Evolutionary conservation across 441 rosid genomes (phyloP), one percentile per base, ranked within the genome.

Genomic region (Pelargonium cotyledonis): DNA sequence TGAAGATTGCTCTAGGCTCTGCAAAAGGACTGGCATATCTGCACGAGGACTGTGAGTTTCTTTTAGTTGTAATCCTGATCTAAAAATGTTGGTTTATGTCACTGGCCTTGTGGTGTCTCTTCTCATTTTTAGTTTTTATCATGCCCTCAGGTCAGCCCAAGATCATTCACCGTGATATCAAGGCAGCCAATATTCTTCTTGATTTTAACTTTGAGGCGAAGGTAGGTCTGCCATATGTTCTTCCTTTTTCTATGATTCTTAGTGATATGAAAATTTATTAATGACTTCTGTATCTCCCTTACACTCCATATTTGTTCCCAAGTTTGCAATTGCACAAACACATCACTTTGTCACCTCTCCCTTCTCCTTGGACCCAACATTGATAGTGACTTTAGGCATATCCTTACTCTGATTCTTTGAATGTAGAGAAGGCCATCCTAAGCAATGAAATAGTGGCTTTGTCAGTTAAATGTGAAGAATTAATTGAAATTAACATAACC

Each of bases 131-230:
- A 49, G 40, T n/a, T 35, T 68, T 19, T 60, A 53, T 35, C 23
- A 29, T 67, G 16, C 74, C 31, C 79, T 68, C 84, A 95, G 99
- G 99, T 80, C 88, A 90, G 85, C 99, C 99, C 23, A 90, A 88
- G 82, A 95, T 95, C 81, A 95, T 95, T 74, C 99, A 95, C 78
- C 98, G 99, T 72, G 99, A 95, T 79, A 95, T 95, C 64, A 95
- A 95, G 80, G 81, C 93, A 6, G 74, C 98, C 12, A 95, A 95
- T 70, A 95, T 95, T 75, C 89, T 95, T 31, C 23, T 92, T 80
- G 99, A 95, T 77, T 85, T 80, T 79, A 92, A 90, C 77, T 92
- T 95, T 78, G 99, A 95, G 80, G 95, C 98, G 40, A 95, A 83
- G 97, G 99, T 95, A 85, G 47, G 9, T 0, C 40, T n/a, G 3